These are phyloP conservation scores for Penicillium sp. DNA, from an alignment of 2,329 filamentous ascomycete species.

Conservation along the genomic window DNA sequence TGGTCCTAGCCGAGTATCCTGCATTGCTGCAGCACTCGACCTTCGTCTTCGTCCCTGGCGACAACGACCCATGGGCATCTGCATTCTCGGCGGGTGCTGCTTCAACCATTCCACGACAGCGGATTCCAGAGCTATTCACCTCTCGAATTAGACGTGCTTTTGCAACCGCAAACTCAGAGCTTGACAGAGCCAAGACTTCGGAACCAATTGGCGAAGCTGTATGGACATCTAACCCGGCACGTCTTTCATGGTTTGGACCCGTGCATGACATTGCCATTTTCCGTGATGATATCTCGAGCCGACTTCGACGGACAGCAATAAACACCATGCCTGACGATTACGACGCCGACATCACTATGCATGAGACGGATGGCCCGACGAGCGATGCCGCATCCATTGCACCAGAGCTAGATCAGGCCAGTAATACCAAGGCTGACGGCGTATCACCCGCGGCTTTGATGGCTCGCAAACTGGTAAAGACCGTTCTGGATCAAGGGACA, in stretches of 20 bases:
- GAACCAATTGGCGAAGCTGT: constrained; percentile 65
- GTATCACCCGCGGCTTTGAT: constrained; percentile 38
- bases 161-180: constrained; percentile 68
- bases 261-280: constrained; percentile 83
- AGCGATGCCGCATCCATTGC: constrained; percentile 25
- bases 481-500: constrained; percentile 83
- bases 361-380: constrained; percentile 23
- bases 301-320: constrained; percentile 72
- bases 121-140: constrained; percentile 84
- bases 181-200: constrained; percentile 48
- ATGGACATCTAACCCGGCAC: constrained; percentile 83
- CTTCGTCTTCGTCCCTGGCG: constrained; percentile 89
- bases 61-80: constrained; percentile 96
- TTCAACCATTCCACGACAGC: constrained; percentile 45
- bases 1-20: constrained; percentile 76
- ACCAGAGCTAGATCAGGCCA: constrained; percentile 27
- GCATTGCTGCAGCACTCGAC: constrained; percentile 71
- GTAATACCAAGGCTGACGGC: constrained; percentile 13
- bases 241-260: constrained; percentile 79
- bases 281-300: constrained; percentile 76
- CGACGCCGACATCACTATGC: constrained; percentile 21
- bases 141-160: constrained; percentile 78
- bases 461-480: constrained; percentile 79
- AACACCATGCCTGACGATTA: constrained; percentile 53
- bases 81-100: constrained; percentile 58